Percentiles rank a stretch among this genome's conserved stretches.
Conservation (phyloP, 2,329 filamentous ascomycete species). For the Hortaea sp. region DNA sequence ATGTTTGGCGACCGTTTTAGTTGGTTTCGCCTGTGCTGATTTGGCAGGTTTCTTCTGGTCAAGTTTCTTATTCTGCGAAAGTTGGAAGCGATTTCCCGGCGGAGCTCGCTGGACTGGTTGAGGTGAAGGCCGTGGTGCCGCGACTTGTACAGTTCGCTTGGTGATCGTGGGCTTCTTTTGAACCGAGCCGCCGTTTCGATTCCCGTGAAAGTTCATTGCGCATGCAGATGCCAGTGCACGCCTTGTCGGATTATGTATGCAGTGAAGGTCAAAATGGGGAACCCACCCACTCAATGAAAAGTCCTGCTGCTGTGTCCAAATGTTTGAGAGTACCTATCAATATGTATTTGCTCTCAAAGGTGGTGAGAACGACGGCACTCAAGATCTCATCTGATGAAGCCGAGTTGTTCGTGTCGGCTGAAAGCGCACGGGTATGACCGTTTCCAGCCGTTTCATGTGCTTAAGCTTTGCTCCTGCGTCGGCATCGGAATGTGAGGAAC, state of each 20-base stretch:
- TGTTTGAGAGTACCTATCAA: too few relatives aligned
- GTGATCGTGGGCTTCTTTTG: slow-evolving; percentile 16
- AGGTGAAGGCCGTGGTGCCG: not conserved
- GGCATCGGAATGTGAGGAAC: too few relatives aligned
- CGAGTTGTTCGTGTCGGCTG: too few relatives aligned
- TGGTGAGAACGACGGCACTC: too few relatives aligned
- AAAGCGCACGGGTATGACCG: too few relatives aligned
- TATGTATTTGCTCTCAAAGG: too few relatives aligned
- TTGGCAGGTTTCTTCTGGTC: not conserved
- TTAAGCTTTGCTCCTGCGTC: too few relatives aligned
- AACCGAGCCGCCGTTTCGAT: slow-evolving; percentile 8
- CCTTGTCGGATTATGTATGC: not conserved
- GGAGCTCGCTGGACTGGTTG: slow-evolving; percentile 4
- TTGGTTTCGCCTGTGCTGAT: not conserved
- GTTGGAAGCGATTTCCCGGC: slow-evolving; percentile 17
- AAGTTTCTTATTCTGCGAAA: slow-evolving; percentile 2
- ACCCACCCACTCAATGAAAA: too few relatives aligned
- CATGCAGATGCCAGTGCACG: not conserved
- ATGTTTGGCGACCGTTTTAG: not conserved
- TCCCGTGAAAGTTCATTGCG: slow-evolving; percentile 17
- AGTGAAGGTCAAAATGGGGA: too few relatives aligned
- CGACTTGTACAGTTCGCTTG: slow-evolving; percentile 14
- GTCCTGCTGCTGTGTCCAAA: too few relatives aligned
- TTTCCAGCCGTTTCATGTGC: too few relatives aligned
- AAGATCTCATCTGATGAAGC: too few relatives aligned